Evolutionary conservation across 2,329 filamentous ascomycete species (phyloP), one percentile per base, ranked within the genome.

Genomic region (Torrubiella hemipterigena): DNA sequence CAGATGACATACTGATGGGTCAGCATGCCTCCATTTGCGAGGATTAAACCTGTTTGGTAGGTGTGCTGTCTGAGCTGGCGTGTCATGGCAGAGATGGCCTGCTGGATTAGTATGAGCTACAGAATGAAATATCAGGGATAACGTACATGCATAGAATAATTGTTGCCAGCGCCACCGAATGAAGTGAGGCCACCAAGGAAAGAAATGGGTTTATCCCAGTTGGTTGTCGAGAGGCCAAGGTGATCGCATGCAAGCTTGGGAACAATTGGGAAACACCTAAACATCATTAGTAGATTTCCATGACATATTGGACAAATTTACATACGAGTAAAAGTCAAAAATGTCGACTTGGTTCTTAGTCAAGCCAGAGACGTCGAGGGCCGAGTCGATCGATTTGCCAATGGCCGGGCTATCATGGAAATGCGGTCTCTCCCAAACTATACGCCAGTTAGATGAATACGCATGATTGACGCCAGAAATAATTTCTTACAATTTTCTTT

Each of bases 121-220:
- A 11, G 3, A 0, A n/a, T 2, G 0, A 10, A 56, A 68, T 57
- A 58, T 7, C 4, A 1, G 18, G 5, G 6, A n/a, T n/a, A 21
- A 51, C 55, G 45, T 49, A 68, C 73, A 53, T 81, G 76, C 65
- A 80, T 73, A 0, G 72, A 77, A 37, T 81, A 81, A 33, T 81
- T 81, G 39, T 81, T 81, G 0, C 77, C 77, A 6, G 77, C 77
- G 0, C 77, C 77, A 1, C 77, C 77, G 36, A 81, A 81, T 1
- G 68, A 77, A 5, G 77, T 81, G 32, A 82, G 44, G 0, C 77
- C 77, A 1, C 77, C 77, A 0, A 81, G 57, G 1, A 81, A 49
- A 0, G 73, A 78, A 14, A 79, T 61, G 0, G 69, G 63, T 38
- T 70, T 75, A 3, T 50, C 18, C 2, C 58, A 45, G 2, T 58